Percentiles rank a stretch among this genome's conserved stretches.
Conservation (phyloP, 176 grass and related monocot genomes). For the Tillandsia fasciculata region DNA sequence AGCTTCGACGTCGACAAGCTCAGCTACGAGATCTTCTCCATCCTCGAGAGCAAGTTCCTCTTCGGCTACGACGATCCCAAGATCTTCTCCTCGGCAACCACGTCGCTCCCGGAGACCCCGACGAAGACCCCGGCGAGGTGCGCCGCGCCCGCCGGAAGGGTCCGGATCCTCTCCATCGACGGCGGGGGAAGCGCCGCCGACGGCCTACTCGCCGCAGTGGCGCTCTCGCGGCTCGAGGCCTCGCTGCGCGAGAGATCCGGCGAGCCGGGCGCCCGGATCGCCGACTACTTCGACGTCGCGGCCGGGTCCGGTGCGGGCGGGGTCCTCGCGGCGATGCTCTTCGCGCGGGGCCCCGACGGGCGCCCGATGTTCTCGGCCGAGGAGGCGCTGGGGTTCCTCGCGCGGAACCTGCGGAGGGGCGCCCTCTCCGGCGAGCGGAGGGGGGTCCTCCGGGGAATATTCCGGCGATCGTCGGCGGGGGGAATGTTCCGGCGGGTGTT, state of each 20-base stretch:
- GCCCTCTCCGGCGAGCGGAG: constrained; percentile 16
- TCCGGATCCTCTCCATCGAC: constrained; percentile 66
- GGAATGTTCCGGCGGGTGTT: constrained; percentile 27
- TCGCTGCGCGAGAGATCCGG: constrained; percentile 27
- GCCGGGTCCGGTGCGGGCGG: constrained; percentile 47
- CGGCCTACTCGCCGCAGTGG: constrained; percentile 44
- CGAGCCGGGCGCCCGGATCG: constrained; percentile 29
- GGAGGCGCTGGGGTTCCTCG: constrained; percentile 45
- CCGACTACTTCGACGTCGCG: constrained; percentile 68
- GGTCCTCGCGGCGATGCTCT: constrained; percentile 53
- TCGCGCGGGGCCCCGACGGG: constrained; percentile 36
- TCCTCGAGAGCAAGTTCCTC: constrained; percentile 64
- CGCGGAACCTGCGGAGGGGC: constrained; percentile 7
- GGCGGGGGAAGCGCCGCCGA: constrained; percentile 35
- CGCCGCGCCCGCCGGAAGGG: not conserved
- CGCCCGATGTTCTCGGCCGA: constrained; percentile 44
- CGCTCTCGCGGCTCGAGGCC: constrained; percentile 45
- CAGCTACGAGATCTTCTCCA: constrained; percentile 60
- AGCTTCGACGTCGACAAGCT: constrained; percentile 31
- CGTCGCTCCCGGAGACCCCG: not conserved
- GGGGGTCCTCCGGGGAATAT: constrained; percentile 26
- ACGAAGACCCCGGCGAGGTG: constrained; percentile 11
- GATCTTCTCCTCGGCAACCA: not conserved
- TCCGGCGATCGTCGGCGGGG: constrained; percentile 12
- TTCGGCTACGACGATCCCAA: constrained; percentile 26